phyloP scores from a whole-genome alignment of 2,329 filamentous ascomycete species.

The Cytospora schulzeri region DNA sequence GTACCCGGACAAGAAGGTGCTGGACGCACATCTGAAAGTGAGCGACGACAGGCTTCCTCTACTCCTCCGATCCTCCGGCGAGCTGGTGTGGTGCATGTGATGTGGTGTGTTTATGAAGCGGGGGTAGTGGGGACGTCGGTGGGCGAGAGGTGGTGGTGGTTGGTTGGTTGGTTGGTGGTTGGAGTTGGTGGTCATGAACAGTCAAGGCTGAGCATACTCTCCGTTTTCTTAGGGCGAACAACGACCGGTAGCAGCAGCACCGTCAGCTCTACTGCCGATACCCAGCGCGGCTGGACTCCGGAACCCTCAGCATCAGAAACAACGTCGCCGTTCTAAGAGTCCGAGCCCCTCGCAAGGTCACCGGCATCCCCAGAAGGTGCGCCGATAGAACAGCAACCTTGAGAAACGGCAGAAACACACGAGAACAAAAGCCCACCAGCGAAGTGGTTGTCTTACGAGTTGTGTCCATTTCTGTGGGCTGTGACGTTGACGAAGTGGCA shows the following conservation, averaged over 20 bases:
- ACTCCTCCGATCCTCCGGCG: no score
- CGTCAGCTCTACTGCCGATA: background rate
- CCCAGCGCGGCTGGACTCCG: background rate
- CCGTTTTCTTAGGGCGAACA: background rate
- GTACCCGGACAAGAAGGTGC: conserved; percentile 39
- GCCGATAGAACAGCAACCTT: conserved; percentile 3
- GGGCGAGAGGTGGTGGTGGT: background rate
- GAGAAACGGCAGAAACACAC: background rate
- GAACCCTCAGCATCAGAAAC: background rate
- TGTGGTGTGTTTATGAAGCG: no score
- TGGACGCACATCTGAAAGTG: conserved; percentile 42
- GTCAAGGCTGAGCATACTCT: background rate
- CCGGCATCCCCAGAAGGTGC: conserved; percentile 2
- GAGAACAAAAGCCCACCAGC: background rate
- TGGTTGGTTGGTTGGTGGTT: no score
- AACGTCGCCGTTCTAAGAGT: conserved; percentile 13
- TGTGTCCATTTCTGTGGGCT: background rate
- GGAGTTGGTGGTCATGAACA: no score
- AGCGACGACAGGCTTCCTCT: background rate
- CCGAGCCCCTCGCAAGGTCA: conserved; percentile 12
- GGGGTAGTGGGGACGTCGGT: no score
- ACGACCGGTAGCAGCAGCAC: background rate
- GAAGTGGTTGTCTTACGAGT: background rate
- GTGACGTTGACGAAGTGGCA: background rate
- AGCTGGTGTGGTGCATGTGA: no score